A percentile compares a stretch with the other conserved stretches of the same genome.
phyloP scores from a whole-genome alignment of 805 yeast species.

The Lachancea meyersii region DNA sequence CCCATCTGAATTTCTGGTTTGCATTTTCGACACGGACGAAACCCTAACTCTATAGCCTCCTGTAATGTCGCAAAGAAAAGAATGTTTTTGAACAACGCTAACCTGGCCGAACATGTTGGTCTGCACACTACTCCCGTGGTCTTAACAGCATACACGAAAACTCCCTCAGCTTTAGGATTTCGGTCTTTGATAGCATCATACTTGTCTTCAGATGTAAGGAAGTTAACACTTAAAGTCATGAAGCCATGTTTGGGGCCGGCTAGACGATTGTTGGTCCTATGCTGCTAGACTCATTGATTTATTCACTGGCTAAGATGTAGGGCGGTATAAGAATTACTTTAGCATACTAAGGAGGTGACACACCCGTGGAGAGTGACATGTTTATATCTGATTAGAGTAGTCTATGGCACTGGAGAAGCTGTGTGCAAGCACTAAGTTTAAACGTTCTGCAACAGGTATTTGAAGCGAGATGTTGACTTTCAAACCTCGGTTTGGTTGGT shows the following conservation, averaged over 20 bases:
- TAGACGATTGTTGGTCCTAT: too few relatives aligned
- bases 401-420: too few relatives aligned
- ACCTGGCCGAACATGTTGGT: conserved; percentile 1
- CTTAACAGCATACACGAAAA: neutral
- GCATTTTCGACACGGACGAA: neutral
- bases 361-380: too few relatives aligned
- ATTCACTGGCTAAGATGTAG: too few relatives aligned
- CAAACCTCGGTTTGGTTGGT: neutral
- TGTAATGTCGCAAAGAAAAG: neutral
- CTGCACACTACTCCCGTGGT: conserved; percentile 1
- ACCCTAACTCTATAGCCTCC: neutral
- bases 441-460: neutral
- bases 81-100: neutral
- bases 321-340: too few relatives aligned
- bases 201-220: neutral
- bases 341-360: too few relatives aligned
- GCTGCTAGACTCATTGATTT: too few relatives aligned
- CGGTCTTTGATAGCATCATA: neutral
- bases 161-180: neutral
- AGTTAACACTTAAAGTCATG: neutral
- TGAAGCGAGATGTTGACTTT: neutral
- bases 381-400: too few relatives aligned
- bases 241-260: neutral
- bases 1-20: neutral
- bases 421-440: too few relatives aligned